These are phyloP conservation scores for Solanum chiquidenum DNA, from an alignment of 257 asterid species.

Conservation along the genomic window DNA sequence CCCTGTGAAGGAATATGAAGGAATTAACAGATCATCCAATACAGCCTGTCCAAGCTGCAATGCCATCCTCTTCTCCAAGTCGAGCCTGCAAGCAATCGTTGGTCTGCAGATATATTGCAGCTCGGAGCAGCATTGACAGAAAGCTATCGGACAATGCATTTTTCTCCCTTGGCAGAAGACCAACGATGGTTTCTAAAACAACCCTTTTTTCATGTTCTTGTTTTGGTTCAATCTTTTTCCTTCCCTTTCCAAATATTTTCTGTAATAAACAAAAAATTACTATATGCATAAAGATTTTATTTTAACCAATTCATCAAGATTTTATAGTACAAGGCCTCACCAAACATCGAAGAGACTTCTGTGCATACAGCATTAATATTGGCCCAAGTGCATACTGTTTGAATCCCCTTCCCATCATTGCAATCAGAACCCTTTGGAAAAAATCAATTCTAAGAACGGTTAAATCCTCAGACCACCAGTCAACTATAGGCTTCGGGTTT, in stretches of 20 bases:
- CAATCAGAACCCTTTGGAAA: slow-evolving; percentile 64
- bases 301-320: neutral
- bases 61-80: slow-evolving; percentile 74
- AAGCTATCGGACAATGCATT: slow-evolving; percentile 69
- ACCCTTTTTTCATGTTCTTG: slow-evolving; percentile 74
- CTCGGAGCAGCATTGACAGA: slow-evolving; percentile 79
- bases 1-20: slow-evolving; percentile 56
- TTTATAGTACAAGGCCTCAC: slow-evolving; percentile 44
- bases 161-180: slow-evolving; percentile 70
- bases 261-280: slow-evolving; percentile 9
- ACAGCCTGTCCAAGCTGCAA: slow-evolving; percentile 70
- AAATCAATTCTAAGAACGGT: slow-evolving; percentile 57
- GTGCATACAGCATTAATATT: slow-evolving; percentile 70
- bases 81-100: slow-evolving; percentile 77
- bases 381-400: slow-evolving; percentile 70
- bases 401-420: slow-evolving; percentile 72
- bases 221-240: slow-evolving; percentile 55
- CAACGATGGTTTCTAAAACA: slow-evolving; percentile 66
- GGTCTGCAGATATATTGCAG: slow-evolving; percentile 62
- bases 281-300: neutral
- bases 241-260: slow-evolving; percentile 72
- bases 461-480: slow-evolving; percentile 92
- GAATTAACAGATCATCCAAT: slow-evolving; percentile 62
- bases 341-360: slow-evolving; percentile 86
- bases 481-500: slow-evolving; percentile 36